phyloP scores from a whole-genome alignment of 371 early-diverging fungal genomes.

The Apophysomyces elegans region DNA sequence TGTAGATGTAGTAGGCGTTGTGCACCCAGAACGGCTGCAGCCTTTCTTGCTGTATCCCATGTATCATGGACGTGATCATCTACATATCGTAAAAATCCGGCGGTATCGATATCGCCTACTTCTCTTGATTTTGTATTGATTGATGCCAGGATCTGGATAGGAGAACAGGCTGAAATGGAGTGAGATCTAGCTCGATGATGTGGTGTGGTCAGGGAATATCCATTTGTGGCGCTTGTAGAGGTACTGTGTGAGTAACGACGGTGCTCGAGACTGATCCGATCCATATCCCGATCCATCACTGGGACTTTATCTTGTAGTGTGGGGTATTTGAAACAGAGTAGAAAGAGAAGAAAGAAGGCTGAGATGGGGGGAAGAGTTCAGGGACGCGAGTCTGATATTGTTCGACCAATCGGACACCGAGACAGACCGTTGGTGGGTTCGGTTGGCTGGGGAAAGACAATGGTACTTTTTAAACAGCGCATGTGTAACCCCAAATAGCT shows the following conservation, averaged over 20 bases:
- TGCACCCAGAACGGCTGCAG: constrained; percentile 57
- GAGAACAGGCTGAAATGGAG: constrained; percentile 6
- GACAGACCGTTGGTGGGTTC: not conserved
- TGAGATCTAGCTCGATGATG: constrained; percentile 14
- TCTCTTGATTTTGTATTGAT: constrained; percentile 43
- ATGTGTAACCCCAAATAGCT: too few relatives aligned
- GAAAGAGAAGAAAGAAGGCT: not conserved
- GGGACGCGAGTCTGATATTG: not conserved
- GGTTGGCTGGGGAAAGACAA: too few relatives aligned
- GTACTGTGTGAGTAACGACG: constrained; percentile 31
- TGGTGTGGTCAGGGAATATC: constrained; percentile 15
- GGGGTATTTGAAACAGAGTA: constrained; percentile 1
- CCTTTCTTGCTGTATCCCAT: constrained; percentile 54
- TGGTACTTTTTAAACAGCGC: too few relatives aligned
- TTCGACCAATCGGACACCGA: constrained; percentile 6
- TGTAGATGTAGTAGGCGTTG: constrained; percentile 62
- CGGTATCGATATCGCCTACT: constrained; percentile 36
- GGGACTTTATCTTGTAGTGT: not conserved
- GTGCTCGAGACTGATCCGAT: not conserved
- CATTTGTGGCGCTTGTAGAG: constrained; percentile 16
- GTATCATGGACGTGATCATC: constrained; percentile 53
- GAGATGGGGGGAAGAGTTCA: not conserved
- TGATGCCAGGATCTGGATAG: constrained; percentile 39
- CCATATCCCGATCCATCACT: constrained; percentile 6
- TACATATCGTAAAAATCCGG: constrained; percentile 42